phyloP scores from a whole-genome alignment of 148 eudicot genomes.

The Rhododendron molle region DNA sequence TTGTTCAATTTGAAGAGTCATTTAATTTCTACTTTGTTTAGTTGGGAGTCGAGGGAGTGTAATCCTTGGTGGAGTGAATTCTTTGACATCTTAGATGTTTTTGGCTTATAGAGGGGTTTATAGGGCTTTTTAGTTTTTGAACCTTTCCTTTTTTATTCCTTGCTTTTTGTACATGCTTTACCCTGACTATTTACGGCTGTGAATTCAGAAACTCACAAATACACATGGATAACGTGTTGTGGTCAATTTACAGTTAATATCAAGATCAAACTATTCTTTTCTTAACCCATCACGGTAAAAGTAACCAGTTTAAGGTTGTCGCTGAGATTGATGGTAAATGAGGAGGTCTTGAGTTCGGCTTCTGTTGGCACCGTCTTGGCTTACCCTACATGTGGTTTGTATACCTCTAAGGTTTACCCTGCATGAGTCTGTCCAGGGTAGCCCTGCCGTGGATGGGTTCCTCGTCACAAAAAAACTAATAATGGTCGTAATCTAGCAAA shows the following conservation, averaged over 20 bases:
- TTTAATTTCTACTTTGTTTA: no score
- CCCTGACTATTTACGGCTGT: neutral
- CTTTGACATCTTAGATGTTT: no score
- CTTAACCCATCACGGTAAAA: neutral
- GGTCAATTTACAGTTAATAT: neutral
- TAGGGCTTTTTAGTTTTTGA: no score
- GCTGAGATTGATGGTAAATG: neutral
- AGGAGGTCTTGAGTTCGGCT: neutral
- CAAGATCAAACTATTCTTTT: neutral
- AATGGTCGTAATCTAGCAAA: neutral
- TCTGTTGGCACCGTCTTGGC: neutral
- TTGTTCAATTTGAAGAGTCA: no score
- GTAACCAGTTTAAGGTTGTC: neutral
- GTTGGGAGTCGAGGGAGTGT: no score
- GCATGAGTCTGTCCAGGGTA: neutral
- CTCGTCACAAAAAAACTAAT: neutral
- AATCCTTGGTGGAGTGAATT: no score
- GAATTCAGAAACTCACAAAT: neutral
- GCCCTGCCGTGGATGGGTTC: neutral
- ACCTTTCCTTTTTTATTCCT: no score
- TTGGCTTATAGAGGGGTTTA: no score
- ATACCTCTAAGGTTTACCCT: neutral
- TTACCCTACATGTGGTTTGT: neutral
- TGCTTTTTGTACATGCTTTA: neutral
- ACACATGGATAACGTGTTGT: neutral